A percentile compares a stretch with the other conserved stretches of the same genome.
Conservation (phyloP, 2,329 filamentous ascomycete genomes). For the Thyridium curvatum region DNA sequence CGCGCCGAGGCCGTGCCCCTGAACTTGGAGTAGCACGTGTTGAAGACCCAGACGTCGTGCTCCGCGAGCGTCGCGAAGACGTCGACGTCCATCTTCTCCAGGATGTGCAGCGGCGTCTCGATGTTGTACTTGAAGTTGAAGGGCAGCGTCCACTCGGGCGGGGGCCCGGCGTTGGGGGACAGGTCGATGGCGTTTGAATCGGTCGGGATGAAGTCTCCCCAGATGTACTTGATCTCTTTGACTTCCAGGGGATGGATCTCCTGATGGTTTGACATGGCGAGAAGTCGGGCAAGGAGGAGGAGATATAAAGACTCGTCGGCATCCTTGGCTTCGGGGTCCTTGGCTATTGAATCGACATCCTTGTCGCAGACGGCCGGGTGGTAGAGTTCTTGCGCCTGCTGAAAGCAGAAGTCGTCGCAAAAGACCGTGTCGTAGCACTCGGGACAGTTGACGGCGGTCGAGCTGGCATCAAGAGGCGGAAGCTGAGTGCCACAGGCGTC, state of each 20-base stretch:
- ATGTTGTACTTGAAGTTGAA: constrained; percentile 76
- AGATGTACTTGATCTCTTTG: constrained; percentile 59
- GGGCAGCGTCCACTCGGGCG: constrained; percentile 61
- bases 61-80: constrained; percentile 53
- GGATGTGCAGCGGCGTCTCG: constrained; percentile 65
- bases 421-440: constrained; percentile 63
- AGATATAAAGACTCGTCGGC: constrained; percentile 57
- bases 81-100: constrained; percentile 81
- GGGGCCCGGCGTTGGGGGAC: constrained; percentile 47
- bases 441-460: constrained; percentile 45
- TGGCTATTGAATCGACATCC: constrained; percentile 59
- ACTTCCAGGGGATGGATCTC: constrained; percentile 58
- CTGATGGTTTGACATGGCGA: constrained; percentile 59
- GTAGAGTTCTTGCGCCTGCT: constrained; percentile 51
- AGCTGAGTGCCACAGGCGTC: constrained; percentile 80
- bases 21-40: constrained; percentile 90
- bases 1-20: constrained; percentile 85
- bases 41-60: constrained; percentile 78
- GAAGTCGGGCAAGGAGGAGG: constrained; percentile 52
- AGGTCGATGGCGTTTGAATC: constrained; percentile 46
- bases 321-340: constrained; percentile 54
- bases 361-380: constrained; percentile 62
- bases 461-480: constrained; percentile 46
- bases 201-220: constrained; percentile 58
- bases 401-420: constrained; percentile 53